Conservation (phyloP, 106 monocot genomes). For the Chionographis japonica region DNA sequence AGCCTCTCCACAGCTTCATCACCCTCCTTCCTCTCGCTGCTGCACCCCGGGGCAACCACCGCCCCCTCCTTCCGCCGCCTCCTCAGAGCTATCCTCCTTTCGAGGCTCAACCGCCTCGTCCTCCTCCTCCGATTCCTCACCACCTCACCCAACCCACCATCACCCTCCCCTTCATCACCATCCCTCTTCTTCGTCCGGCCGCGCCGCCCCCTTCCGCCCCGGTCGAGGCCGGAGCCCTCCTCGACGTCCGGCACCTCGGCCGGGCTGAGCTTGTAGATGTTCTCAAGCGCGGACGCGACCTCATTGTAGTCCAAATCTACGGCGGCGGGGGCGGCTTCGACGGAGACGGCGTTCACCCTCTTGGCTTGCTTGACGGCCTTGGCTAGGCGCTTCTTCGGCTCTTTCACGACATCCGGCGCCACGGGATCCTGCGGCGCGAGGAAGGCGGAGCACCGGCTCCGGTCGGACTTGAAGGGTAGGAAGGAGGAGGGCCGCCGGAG, state of each 20-base stretch:
- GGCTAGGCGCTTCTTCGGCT: constrained; percentile 16
- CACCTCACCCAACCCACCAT: constrained; percentile 11
- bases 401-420: constrained; percentile 2
- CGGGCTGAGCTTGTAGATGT: constrained; percentile 89
- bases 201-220: background rate
- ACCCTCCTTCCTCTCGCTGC: background rate
- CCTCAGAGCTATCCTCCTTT: constrained; percentile 49
- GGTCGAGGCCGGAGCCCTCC: background rate
- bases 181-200: constrained; percentile 2
- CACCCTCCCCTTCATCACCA: constrained; percentile 1
- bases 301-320: constrained; percentile 64
- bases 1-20: constrained; percentile 33
- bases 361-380: constrained; percentile 13
- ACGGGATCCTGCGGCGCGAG: constrained; percentile 18
- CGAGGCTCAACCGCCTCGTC: constrained; percentile 42
- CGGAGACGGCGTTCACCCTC: constrained; percentile 10
- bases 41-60: background rate
- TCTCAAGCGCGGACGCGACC: constrained; percentile 82
- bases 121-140: constrained; percentile 47
- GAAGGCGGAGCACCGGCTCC: constrained; percentile 12
- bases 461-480: constrained; percentile 36
- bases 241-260: constrained; percentile 39
- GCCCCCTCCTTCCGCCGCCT: constrained; percentile 16
- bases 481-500: constrained; percentile 6
- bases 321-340: background rate